These are phyloP conservation scores for Xylaria grammica DNA, from an alignment of 495 filamentous ascomycete genomes.

Conservation along the genomic window DNA sequence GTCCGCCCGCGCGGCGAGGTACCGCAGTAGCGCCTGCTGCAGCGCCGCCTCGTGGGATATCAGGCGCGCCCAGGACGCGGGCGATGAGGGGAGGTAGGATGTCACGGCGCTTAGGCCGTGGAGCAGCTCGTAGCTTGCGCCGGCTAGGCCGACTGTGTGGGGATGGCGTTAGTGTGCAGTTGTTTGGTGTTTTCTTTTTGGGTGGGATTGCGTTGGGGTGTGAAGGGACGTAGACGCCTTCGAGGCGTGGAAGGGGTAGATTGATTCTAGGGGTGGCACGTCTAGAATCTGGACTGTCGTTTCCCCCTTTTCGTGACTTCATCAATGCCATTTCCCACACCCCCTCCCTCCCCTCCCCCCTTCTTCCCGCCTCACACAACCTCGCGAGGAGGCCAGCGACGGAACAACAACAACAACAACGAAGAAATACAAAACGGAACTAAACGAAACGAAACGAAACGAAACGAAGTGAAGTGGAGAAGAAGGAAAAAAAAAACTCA, in stretches of 20 bases:
- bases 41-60: constrained; percentile 64
- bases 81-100: constrained; percentile 47
- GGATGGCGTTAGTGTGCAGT: not conserved
- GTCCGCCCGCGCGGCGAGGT: constrained; percentile 52
- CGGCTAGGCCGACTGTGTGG: constrained; percentile 57
- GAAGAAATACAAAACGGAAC: not conserved
- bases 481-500: not conserved
- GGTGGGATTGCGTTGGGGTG: too few species aligned
- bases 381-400: too few species aligned
- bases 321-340: too few species aligned
- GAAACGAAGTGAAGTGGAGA: not conserved
- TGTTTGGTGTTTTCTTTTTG: not conserved
- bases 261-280: too few species aligned
- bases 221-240: too few species aligned
- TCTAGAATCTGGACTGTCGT: too few species aligned
- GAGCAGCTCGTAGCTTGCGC: constrained; percentile 68
- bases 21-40: constrained; percentile 61
- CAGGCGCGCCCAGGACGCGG: constrained; percentile 55
- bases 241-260: too few species aligned
- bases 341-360: too few species aligned
- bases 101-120: constrained; percentile 62
- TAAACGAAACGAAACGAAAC: not conserved
- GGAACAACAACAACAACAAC: not conserved
- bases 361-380: not conserved
- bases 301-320: too few species aligned